Evolutionary conservation across 2,329 filamentous ascomycete species (phyloP), one percentile per base, ranked within the genome.

Genomic region (Ophiocordyceps polyrhachis-furcata): DNA sequence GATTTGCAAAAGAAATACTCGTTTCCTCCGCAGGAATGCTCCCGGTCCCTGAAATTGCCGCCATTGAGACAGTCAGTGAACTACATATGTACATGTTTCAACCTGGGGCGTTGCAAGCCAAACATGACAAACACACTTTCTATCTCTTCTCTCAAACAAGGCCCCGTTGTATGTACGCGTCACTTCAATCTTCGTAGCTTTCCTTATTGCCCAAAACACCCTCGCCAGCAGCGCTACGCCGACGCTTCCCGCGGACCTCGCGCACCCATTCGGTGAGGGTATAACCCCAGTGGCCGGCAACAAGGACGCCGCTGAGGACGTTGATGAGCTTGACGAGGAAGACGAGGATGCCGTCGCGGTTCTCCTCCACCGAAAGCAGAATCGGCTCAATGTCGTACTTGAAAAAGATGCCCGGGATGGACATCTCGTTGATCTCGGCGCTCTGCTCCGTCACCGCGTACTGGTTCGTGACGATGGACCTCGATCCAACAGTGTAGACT

Each of bases 321-420:
- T 98, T 98, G 51, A 96, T 80, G 43, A 95, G 64, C 58, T 89
- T 79, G 51, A 96, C 73, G 41, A 88, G 49, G 53, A 98, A 76
- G 21, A 73, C 69, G 51, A 94, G 63, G 47, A 94, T 68, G 40
- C 83, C 72, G 46, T 81, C 79, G 56, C 87, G 77, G 56, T 79
- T 77, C 66, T 96, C 89, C 49, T 81, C 81, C 40, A 98, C 81
- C 25, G 82, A 80, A 44, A 98, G 69, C 60, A 91, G 67, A 54
- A 98, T 88, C 1, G 91, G 91, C 69, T 98, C 91, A 54, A 98
- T 95, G 60, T 96, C 89, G 65, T 93, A 98, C 67, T 96, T 98
- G 73, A 98, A 84, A 60, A 96, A 98, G 49, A 98, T 78, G 29
- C 91, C 91, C 0, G 91, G 91, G 1, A 95, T 75, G 47, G 68